These are phyloP conservation scores for Elaeis oleifera DNA, from an alignment of 202 grass and related monocot species.

Conservation along the genomic window DNA sequence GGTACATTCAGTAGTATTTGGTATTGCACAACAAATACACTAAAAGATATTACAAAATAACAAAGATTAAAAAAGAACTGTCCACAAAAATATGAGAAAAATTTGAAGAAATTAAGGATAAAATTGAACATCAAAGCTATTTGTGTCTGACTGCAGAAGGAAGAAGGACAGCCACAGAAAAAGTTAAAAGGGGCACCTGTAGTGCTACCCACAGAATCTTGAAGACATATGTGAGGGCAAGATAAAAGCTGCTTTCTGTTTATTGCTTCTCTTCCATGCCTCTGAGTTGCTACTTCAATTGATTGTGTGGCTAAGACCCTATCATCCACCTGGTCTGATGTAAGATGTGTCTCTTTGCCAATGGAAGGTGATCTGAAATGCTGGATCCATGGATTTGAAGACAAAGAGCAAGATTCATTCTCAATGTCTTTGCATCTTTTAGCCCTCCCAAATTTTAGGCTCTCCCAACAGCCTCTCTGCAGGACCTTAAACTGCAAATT, in stretches of 20 bases:
- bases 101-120: background rate
- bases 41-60: background rate
- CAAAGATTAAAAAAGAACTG: background rate
- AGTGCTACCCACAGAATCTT: constrained; percentile 21
- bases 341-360: constrained; percentile 15
- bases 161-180: constrained; percentile 1
- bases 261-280: constrained; percentile 23
- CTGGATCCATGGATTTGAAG: constrained; percentile 36
- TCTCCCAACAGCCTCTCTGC: constrained; percentile 6
- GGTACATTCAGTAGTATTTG: background rate
- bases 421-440: background rate
- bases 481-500: constrained; percentile 1
- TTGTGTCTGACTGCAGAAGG: background rate
- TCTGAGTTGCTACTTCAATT: constrained; percentile 9
- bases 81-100: constrained; percentile 9
- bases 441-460: constrained; percentile 18
- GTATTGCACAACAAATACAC: background rate
- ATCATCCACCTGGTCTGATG: constrained; percentile 10
- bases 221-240: constrained; percentile 12
- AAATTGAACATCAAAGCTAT: background rate
- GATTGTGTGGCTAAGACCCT: constrained; percentile 10
- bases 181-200: constrained; percentile 31
- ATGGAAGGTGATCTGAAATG: constrained; percentile 22
- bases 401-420: background rate
- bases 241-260: constrained; percentile 17